Evolutionary conservation across 1,284 basidiomycete species (phyloP).

Genomic region (Hemileia vastatrix): DNA sequence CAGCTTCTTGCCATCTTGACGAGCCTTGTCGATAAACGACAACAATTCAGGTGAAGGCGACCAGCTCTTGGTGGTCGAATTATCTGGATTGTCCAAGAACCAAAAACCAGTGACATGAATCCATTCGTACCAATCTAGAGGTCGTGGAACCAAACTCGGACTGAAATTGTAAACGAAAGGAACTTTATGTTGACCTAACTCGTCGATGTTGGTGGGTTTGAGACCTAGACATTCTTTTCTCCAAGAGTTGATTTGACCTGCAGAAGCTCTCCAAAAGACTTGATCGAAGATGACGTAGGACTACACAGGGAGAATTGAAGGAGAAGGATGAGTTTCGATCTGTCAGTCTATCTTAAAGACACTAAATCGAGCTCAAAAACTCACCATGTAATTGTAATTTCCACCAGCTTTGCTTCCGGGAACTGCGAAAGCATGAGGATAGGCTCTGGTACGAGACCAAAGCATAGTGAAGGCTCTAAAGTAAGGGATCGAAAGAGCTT

Average conservation of each 20-base stretch:
- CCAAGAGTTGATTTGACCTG: conserved; percentile 92
- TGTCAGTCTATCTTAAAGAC: conserved; percentile 41
- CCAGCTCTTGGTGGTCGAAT: conserved; percentile 63
- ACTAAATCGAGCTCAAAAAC: conserved; percentile 21
- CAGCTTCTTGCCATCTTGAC: conserved; percentile 66
- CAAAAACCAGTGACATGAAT: conserved; percentile 92
- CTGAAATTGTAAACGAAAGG: conserved; percentile 98
- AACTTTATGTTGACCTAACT: conserved; percentile 88
- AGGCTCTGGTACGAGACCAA: conserved; percentile 63
- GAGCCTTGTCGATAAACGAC: conserved; percentile 69
- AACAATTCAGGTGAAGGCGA: conserved; percentile 67
- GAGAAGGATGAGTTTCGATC: neutral
- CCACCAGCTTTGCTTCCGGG: conserved; percentile 79
- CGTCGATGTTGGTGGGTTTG: conserved; percentile 71
- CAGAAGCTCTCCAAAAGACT: conserved; percentile 88
- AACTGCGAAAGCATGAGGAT: conserved; percentile 97
- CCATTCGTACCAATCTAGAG: conserved; percentile 96
- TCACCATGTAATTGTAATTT: conserved; percentile 90
- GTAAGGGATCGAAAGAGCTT: conserved; percentile 86
- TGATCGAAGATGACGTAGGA: conserved; percentile 92
- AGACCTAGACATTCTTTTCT: conserved; percentile 67
- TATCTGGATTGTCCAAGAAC: conserved; percentile 84
- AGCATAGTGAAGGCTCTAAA: conserved; percentile 79
- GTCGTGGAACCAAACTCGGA: conserved; percentile 59
- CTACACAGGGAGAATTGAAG: conserved; percentile 43